Evolutionary conservation across 2,329 filamentous ascomycete genomes (phyloP), one percentile per base, ranked within the genome.

Genomic region (Curvularia verruculosa): DNA sequence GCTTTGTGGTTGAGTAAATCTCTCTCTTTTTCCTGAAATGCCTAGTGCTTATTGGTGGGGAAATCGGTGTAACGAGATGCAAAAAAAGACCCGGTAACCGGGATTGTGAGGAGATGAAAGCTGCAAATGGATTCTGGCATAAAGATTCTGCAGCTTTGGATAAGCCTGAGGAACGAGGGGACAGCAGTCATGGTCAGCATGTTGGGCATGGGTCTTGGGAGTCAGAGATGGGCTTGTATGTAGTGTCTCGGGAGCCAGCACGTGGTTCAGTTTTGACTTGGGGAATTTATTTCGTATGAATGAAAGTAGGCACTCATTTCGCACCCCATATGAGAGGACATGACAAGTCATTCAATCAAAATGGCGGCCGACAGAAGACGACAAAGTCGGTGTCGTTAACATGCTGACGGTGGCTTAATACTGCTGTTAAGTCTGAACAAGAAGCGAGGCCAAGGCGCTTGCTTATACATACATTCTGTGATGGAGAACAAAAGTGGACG

Each of bases 61-160:
- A 66, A 36, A 36, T 43, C 57, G 41, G 68, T 71, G 56, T 57
- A 61, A 71, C 66, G 43, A 49, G 53, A 58, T 64, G 62, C 61
- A 62, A 54, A 59, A 63, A 54, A 52, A 46, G 28, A 60, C 69
- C 73, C 73, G 66, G 57, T 48, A 69, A 73, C 71, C 72, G 59
- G 72, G 70, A 71, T 52, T 29, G 46, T 36, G 46, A 46, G 59
- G 63, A 59, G 53, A 9, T 58, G 54, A n/a, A 61, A 54, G 59
- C 67, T 64, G 65, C 68, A 66, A 67, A 61, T 58, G 52, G 56
- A 57, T 44, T 54, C 60, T 59, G 64, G 59, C 59, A 57, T 54
- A 51, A 5, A 5, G 50, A 40, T 52, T 18, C 49, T 69, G 66
- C 67, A 70, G 54, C 13, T 61, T 64, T 54, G 59, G 58, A 66